Evolutionary conservation across 148 eudicot genomes (phyloP).

Genomic region (Pouteria glomerata): DNA sequence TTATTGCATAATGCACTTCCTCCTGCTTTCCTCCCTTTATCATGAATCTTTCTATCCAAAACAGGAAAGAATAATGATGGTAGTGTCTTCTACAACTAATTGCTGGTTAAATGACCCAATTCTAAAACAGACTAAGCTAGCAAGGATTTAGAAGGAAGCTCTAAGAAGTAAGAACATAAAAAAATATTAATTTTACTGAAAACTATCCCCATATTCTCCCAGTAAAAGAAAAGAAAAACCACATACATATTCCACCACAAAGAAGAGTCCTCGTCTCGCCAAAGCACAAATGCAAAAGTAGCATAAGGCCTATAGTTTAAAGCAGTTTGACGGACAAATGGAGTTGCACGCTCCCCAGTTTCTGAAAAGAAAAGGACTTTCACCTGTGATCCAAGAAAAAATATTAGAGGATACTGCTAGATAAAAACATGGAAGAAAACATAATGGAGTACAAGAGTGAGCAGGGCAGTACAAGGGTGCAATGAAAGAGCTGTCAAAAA

Average conservation of each 20-base stretch:
- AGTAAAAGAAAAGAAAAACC: slow-evolving; percentile 6
- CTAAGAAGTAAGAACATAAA: not conserved
- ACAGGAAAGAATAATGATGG: not conserved
- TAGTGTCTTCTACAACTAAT: not conserved
- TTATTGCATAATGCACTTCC: too few species aligned
- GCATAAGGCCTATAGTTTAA: slow-evolving; percentile 71
- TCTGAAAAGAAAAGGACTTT: slow-evolving; percentile 80
- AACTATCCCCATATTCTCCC: not conserved
- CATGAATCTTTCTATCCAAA: not conserved
- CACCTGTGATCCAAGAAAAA: slow-evolving; percentile 42
- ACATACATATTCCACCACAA: slow-evolving; percentile 84
- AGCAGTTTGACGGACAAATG: slow-evolving; percentile 78
- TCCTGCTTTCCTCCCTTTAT: too few species aligned
- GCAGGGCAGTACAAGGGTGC: too few species aligned
- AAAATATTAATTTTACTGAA: not conserved
- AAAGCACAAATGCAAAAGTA: slow-evolving; percentile 72
- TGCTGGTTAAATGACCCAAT: not conserved
- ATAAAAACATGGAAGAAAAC: not conserved
- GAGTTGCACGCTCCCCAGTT: slow-evolving; percentile 92
- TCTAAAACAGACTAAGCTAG: not conserved
- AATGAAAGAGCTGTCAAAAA: too few species aligned
- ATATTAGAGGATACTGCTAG: not conserved
- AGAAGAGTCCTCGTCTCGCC: slow-evolving; percentile 79
- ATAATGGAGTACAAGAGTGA: not conserved
- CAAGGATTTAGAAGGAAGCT: slow-evolving; percentile 5